Conservation (phyloP, 176 grass and related monocot species). For the Canna indica region DNA sequence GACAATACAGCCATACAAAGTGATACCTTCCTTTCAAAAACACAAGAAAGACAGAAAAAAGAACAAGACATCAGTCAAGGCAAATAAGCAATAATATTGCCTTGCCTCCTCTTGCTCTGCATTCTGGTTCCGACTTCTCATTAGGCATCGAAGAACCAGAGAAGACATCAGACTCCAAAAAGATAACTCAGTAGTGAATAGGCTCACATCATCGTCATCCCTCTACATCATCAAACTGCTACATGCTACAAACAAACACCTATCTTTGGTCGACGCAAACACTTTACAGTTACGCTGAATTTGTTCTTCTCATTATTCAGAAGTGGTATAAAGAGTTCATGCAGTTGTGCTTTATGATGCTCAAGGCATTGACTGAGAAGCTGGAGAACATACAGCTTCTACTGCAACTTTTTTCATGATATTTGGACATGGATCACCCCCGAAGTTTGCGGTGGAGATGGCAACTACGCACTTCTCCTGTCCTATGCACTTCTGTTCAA, state of each 20-base stretch:
- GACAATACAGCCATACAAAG: neutral
- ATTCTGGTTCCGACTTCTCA: slow-evolving; percentile 6
- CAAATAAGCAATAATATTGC: neutral
- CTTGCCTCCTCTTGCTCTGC: neutral
- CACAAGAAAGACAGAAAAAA: neutral
- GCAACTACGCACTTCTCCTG: slow-evolving; percentile 47
- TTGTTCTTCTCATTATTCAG: neutral
- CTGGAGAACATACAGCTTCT: slow-evolving; percentile 51
- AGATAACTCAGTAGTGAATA: neutral
- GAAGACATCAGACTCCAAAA: neutral
- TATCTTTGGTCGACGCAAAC: neutral
- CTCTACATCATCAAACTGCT: neutral
- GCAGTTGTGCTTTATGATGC: slow-evolving; percentile 6
- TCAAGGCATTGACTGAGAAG: slow-evolving; percentile 20
- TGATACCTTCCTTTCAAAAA: neutral
- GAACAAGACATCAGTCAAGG: neutral
- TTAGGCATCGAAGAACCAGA: neutral
- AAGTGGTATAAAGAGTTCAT: neutral
- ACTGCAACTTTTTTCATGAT: slow-evolving; percentile 78
- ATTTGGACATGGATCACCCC: slow-evolving; percentile 55
- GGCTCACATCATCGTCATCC: neutral
- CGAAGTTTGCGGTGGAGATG: slow-evolving; percentile 60
- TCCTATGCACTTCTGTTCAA: slow-evolving; percentile 81
- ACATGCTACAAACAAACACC: slow-evolving; percentile 3
- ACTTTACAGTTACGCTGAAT: slow-evolving; percentile 69